These are phyloP conservation scores for Thraustotheca clavata DNA, from an alignment of 352 stramenopile genomes.

Conservation along the genomic window DNA sequence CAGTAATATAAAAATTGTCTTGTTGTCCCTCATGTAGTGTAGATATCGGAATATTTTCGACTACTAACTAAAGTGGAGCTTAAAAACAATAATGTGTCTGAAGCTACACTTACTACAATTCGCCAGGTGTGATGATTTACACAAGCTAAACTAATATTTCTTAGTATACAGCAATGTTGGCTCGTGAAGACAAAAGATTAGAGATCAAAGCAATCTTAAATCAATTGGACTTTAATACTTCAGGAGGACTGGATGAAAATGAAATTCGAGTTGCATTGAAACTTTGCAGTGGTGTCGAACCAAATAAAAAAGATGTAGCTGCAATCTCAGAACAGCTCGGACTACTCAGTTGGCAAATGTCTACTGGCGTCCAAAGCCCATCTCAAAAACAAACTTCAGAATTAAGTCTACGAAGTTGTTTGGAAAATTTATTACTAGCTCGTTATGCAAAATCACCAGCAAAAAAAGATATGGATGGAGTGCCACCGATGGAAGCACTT, in stretches of 20 bases:
- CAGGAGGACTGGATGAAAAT: slow-evolving; percentile 56
- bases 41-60: slow-evolving; percentile 46
- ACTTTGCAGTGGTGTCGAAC: slow-evolving; percentile 54
- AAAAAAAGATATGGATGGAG: slow-evolving; percentile 43
- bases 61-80: slow-evolving; percentile 69
- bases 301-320: slow-evolving; percentile 66
- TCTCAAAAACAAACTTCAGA: slow-evolving; percentile 1
- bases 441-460: slow-evolving; percentile 61
- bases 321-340: slow-evolving; percentile 44
- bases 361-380: background rate
- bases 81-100: slow-evolving; percentile 71
- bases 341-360: background rate
- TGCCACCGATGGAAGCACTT: slow-evolving; percentile 60
- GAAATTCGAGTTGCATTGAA: slow-evolving; percentile 75
- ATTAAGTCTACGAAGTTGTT: slow-evolving; percentile 21
- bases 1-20: background rate
- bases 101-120: slow-evolving; percentile 46
- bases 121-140: slow-evolving; percentile 25
- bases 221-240: slow-evolving; percentile 58
- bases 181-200: slow-evolving; percentile 63
- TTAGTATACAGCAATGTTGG: slow-evolving; percentile 58
- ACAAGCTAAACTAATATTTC: background rate
- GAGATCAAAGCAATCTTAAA: slow-evolving; percentile 61
- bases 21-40: background rate
- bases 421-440: slow-evolving; percentile 67